phyloP scores from a whole-genome alignment of 768 basidiomycete genomes.

The Termitomyces sp. region DNA sequence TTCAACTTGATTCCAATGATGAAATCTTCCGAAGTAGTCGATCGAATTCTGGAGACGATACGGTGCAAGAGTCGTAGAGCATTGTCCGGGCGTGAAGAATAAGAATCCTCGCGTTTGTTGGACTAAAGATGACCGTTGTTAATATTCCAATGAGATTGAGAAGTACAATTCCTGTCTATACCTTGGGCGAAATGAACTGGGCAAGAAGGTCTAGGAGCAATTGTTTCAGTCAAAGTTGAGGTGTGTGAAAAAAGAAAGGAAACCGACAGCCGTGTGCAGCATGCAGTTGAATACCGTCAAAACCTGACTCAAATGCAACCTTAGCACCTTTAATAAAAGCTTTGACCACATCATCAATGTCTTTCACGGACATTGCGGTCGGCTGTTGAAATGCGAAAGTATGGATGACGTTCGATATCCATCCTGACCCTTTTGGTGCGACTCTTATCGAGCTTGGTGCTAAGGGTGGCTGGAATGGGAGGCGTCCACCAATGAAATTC shows the following conservation, averaged over 20 bases:
- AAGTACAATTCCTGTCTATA: slow-evolving; percentile 16
- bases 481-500: slow-evolving; percentile 66
- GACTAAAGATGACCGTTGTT: slow-evolving; percentile 10
- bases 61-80: slow-evolving; percentile 55
- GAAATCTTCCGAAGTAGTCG: slow-evolving; percentile 52
- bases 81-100: slow-evolving; percentile 38
- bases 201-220: slow-evolving; percentile 61
- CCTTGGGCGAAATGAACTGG: slow-evolving; percentile 76
- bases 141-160: background rate
- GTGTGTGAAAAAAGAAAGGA: background rate
- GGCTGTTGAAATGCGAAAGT: slow-evolving; percentile 62
- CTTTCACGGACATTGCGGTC: slow-evolving; percentile 48
- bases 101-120: slow-evolving; percentile 60
- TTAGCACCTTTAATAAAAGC: slow-evolving; percentile 68
- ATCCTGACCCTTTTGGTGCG: slow-evolving; percentile 24
- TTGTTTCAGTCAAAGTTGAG: background rate
- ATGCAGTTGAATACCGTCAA: slow-evolving; percentile 87
- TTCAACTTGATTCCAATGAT: slow-evolving; percentile 79
- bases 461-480: slow-evolving; percentile 53
- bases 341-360: slow-evolving; percentile 59
- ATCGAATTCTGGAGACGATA: slow-evolving; percentile 55
- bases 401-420: slow-evolving; percentile 38
- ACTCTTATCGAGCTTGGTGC: slow-evolving; percentile 68
- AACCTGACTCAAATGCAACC: slow-evolving; percentile 64
- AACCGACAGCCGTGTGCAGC: slow-evolving; percentile 81